These are phyloP conservation scores for Xylaria sp. DNA, from an alignment of 2,329 filamentous ascomycete species.

Conservation along the genomic window DNA sequence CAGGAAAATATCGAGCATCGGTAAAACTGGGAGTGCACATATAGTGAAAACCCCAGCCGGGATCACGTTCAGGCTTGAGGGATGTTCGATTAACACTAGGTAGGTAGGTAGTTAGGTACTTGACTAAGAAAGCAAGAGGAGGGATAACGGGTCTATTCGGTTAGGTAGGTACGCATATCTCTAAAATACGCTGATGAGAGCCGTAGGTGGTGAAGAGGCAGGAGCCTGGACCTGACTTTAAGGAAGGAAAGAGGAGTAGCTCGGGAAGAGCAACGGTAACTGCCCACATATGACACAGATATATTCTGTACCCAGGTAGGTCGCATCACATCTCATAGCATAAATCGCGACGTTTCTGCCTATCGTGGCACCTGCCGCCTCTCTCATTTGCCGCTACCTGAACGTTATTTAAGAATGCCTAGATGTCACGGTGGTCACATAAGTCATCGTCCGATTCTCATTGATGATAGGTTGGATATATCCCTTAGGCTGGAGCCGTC, in stretches of 20 bases:
- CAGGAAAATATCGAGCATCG: neutral
- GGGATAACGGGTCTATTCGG: neutral
- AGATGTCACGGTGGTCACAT: neutral
- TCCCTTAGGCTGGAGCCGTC: neutral
- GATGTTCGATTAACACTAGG: too few species aligned
- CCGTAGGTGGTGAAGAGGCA: conserved; percentile 11
- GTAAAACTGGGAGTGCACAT: neutral
- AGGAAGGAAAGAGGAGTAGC: neutral
- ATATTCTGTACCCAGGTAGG: neutral
- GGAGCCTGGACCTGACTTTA: neutral
- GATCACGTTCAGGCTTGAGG: neutral
- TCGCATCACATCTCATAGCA: neutral
- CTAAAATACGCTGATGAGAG: neutral
- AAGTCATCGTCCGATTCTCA: neutral
- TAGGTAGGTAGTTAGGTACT: neutral
- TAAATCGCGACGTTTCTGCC: neutral
- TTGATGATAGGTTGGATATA: neutral
- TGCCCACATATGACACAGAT: neutral
- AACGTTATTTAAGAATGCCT: neutral
- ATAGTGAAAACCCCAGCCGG: neutral
- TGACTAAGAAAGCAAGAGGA: neutral
- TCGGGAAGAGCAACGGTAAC: conserved; percentile 4
- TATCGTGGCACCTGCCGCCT: neutral
- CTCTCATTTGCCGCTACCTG: neutral
- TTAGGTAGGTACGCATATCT: neutral